Evolutionary conservation across 768 basidiomycete species (phyloP).

Genomic region (Dendrothele bispora): DNA sequence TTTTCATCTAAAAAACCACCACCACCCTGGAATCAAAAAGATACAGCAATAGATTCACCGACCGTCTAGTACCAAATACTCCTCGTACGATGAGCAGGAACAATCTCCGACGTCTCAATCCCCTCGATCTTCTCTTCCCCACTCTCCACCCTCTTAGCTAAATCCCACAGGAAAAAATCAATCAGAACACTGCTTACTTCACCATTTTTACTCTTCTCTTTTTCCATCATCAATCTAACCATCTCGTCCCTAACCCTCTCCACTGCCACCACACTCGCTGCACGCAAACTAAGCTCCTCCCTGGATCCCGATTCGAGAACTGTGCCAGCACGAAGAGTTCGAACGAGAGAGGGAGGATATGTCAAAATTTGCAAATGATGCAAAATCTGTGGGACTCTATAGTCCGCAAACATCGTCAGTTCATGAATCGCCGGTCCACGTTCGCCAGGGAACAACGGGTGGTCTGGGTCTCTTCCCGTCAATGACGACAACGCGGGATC

Average conservation of each 20-base stretch:
- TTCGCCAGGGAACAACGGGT: conserved; percentile 71
- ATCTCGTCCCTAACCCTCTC: conserved; percentile 72
- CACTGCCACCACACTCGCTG: conserved; percentile 78
- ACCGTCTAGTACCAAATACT: conserved; percentile 94
- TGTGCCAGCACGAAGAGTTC: conserved; percentile 43
- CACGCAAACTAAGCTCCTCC: conserved; percentile 79
- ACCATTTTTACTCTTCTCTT: conserved; percentile 14
- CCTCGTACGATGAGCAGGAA: conserved; percentile 77
- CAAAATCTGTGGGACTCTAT: conserved; percentile 87
- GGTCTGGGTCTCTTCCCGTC: no score
- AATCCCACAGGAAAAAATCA: conserved; percentile 91
- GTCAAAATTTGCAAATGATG: conserved; percentile 77
- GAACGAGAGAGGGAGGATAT: conserved; percentile 65
- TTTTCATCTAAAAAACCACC: no score
- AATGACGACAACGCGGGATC: conserved; percentile 28
- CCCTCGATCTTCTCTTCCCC: conserved; percentile 62
- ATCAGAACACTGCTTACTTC: conserved; percentile 74
- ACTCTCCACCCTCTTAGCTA: conserved; percentile 72
- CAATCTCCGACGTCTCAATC: conserved; percentile 51
- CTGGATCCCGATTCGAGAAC: conserved; percentile 53
- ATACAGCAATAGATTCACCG: no score
- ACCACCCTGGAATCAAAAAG: no score
- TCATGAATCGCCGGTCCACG: conserved; percentile 61
- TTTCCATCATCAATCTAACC: conserved; percentile 27
- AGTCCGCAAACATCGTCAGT: conserved; percentile 94